Percentiles rank a stretch among this genome's conserved stretches.
phyloP scores from a whole-genome alignment of 2,329 filamentous ascomycete species.

The Cladosporium sp. region DNA sequence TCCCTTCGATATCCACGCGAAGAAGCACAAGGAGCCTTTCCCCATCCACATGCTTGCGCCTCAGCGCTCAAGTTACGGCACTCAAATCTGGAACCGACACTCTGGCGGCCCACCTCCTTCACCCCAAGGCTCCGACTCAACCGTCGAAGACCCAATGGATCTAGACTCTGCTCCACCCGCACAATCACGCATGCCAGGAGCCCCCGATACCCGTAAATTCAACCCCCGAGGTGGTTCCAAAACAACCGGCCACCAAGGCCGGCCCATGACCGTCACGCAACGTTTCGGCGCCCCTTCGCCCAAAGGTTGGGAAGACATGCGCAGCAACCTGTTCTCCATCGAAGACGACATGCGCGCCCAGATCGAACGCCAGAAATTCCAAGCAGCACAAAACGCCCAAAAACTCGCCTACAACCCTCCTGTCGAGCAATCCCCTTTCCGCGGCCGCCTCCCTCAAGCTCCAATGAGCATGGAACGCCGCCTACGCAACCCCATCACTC shows the following conservation, averaged over 20 bases:
- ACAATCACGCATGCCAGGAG: constrained; percentile 18
- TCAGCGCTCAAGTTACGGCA: constrained; percentile 14
- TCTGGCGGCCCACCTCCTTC: constrained; percentile 18
- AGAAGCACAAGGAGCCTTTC: constrained; percentile 29
- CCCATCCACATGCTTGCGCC: constrained; percentile 32
- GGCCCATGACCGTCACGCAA: constrained; percentile 29
- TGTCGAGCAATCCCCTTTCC: constrained; percentile 54
- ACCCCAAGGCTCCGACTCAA: constrained; percentile 20
- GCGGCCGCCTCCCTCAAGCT: constrained; percentile 64
- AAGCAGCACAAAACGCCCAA: constrained; percentile 13
- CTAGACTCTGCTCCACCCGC: constrained; percentile 52
- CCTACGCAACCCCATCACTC: constrained; percentile 57
- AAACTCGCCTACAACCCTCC: constrained; percentile 21
- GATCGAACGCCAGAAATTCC: constrained; percentile 6
- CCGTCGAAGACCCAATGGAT: constrained; percentile 61
- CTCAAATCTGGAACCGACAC: constrained; percentile 15
- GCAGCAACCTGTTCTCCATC: constrained; percentile 24
- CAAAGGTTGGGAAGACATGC: constrained; percentile 21
- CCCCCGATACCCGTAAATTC: constrained; percentile 16
- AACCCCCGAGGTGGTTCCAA: constrained; percentile 16
- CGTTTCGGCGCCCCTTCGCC: constrained; percentile 47
- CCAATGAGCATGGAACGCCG: constrained; percentile 62
- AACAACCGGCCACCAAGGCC: constrained; percentile 16
- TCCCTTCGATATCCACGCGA: constrained; percentile 24
- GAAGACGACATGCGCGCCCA: constrained; percentile 21